Evolutionary conservation across 2,329 filamentous ascomycete species (phyloP).

Genomic region (Albifimbria verrucaria): DNA sequence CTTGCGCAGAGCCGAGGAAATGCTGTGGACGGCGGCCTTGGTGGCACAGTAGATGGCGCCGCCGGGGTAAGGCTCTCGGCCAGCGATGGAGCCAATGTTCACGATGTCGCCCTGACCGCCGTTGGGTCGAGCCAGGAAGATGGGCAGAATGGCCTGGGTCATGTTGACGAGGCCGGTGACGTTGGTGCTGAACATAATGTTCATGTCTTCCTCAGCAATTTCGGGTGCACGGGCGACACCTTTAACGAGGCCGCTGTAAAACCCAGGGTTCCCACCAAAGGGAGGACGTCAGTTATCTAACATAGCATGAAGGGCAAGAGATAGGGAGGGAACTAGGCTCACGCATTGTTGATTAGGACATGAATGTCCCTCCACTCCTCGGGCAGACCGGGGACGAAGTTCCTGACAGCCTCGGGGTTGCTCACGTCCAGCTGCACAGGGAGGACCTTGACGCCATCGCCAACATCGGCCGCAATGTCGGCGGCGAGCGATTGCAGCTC

Average conservation of each 20-base stretch:
- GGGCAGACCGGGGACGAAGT: conserved; percentile 71
- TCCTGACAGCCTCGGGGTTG: conserved; percentile 68
- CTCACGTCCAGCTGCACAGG: conserved; percentile 86
- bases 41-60: conserved; percentile 92
- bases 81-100: conserved; percentile 90
- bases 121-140: conserved; percentile 73
- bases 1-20: conserved; percentile 77
- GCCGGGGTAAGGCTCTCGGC: conserved; percentile 78
- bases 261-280: conserved; percentile 7
- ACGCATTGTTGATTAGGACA: conserved; percentile 96
- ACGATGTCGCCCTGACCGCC: conserved; percentile 89
- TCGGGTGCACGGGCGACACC: conserved; percentile 82
- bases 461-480: conserved; percentile 74
- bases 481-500: conserved; percentile 70
- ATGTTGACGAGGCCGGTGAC: conserved; percentile 94
- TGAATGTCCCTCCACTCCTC: conserved; percentile 82
- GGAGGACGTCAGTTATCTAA: background rate
- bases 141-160: conserved; percentile 84
- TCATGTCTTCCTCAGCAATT: conserved; percentile 78
- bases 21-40: conserved; percentile 82
- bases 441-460: conserved; percentile 75
- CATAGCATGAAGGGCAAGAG: background rate
- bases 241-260: conserved; percentile 74
- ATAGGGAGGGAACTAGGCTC: conserved; percentile 30
- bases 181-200: conserved; percentile 88